A percentile compares a stretch with the other conserved stretches of the same genome.
Evolutionary conservation across 2,329 filamentous ascomycete species (phyloP).

Genomic region (Monilinia vaccinii-corymbosi): DNA sequence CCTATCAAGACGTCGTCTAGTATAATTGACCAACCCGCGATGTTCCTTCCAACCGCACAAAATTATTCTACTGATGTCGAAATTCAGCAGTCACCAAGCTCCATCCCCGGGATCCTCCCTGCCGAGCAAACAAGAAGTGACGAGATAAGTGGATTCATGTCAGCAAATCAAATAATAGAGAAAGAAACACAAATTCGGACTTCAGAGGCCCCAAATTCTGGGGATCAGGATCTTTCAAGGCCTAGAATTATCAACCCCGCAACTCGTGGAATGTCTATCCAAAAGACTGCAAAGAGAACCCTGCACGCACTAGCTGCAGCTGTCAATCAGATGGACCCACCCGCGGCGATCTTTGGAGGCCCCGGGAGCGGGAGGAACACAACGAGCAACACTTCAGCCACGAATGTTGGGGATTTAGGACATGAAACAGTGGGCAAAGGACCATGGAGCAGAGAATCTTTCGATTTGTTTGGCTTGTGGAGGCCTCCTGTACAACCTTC

Average conservation of each 20-base stretch:
- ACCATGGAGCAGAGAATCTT: slow-evolving; percentile 31
- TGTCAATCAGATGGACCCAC: slow-evolving; percentile 14
- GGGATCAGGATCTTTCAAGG: slow-evolving; percentile 10
- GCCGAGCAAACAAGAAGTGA: not conserved
- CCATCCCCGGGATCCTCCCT: not conserved
- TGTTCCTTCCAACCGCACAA: slow-evolving; percentile 1
- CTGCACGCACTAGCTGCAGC: slow-evolving; percentile 11
- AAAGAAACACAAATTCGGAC: not conserved
- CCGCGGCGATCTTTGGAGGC: not conserved
- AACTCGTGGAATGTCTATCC: slow-evolving; percentile 23
- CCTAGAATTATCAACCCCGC: slow-evolving; percentile 22
- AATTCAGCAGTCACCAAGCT: slow-evolving; percentile 10
- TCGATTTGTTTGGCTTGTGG: slow-evolving; percentile 30
- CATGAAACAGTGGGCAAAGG: slow-evolving; percentile 11
- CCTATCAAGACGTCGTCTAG: not conserved
- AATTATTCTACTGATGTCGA: not conserved
- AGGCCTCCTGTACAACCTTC: slow-evolving; percentile 14
- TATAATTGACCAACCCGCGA: not conserved
- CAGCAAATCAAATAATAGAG: slow-evolving; percentile 6
- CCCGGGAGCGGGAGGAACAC: not conserved
- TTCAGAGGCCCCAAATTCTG: not conserved
- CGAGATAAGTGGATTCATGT: not conserved
- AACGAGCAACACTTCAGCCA: not conserved
- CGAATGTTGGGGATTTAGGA: not conserved
- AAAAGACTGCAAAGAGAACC: slow-evolving; percentile 18